A percentile compares a stretch with the other conserved stretches of the same genome.
Evolutionary conservation across 768 basidiomycete genomes (phyloP).

Genomic region (Coprinellus micaceus): DNA sequence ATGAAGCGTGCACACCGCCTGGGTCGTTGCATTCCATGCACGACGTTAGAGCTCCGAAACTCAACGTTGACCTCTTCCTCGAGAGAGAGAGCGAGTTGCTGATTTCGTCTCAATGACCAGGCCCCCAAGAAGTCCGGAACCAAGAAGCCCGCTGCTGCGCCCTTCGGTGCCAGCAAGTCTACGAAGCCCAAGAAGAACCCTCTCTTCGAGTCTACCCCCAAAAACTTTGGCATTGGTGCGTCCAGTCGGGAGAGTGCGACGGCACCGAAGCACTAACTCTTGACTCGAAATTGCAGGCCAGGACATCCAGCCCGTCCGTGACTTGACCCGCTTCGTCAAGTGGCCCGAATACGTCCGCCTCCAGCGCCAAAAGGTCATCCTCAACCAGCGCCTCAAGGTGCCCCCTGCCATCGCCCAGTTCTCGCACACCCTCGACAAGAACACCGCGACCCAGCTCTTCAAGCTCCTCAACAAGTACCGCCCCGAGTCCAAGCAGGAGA

Average conservation of each 20-base stretch:
- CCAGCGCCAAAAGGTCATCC: slow-evolving; percentile 97
- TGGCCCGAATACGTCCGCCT: slow-evolving; percentile 99
- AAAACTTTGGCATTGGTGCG: slow-evolving; percentile 94
- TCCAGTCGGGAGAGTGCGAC: slow-evolving; percentile 6
- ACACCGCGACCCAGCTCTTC: slow-evolving; percentile 97
- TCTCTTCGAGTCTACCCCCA: slow-evolving; percentile 85
- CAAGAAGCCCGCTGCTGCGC: slow-evolving; percentile 85
- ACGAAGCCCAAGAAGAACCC: slow-evolving; percentile 88
- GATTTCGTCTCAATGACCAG: slow-evolving; percentile 91
- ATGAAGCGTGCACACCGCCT: slow-evolving; percentile 42
- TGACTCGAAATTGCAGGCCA: slow-evolving; percentile 54
- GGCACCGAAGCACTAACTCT: neutral
- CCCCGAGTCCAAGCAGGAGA: slow-evolving; percentile 93
- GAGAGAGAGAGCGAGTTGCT: slow-evolving; percentile 31
- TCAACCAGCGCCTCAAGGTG: slow-evolving; percentile 95
- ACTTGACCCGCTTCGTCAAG: slow-evolving; percentile 96
- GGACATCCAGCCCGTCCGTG: slow-evolving; percentile 84
- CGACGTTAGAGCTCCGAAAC: slow-evolving; percentile 57
- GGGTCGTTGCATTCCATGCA: slow-evolving; percentile 32
- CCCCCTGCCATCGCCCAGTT: slow-evolving; percentile 98
- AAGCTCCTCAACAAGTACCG: slow-evolving; percentile 98
- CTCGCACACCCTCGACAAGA: slow-evolving; percentile 97
- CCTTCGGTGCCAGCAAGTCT: slow-evolving; percentile 73
- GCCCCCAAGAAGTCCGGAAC: slow-evolving; percentile 71
- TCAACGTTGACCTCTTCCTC: slow-evolving; percentile 27